Base-by-base conservation (phyloP, 345 rosid genomes). In the Jatropha curcas region DNA sequence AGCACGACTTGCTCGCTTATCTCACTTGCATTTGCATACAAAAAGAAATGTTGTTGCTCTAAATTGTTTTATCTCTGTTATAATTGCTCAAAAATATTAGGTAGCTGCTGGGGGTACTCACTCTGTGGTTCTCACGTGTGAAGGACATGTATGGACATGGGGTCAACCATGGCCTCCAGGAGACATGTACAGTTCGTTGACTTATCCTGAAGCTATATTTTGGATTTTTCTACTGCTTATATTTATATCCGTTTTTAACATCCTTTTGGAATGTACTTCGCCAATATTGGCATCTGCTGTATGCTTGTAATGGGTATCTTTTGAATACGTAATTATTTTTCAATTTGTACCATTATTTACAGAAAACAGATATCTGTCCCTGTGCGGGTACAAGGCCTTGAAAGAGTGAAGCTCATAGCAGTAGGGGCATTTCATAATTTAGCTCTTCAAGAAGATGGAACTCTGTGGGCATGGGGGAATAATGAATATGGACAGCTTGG, bases 121-220 rank as follows among this genome's bases (percentile, higher is more conserved):
- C 73, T 96, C 99, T 33, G 97, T 93, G 50, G 99, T 96, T 82
- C 91, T 96, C 68, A 96, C 99, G 9, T 79, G 79, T 14, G 97
- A 96, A 59, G 98, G 99, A 22, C 81, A 85, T 68, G 99, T 96
- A 19, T 96, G 99, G 99, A 88, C 92, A 67, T 96, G 98, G 99
- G 99, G 99, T 82, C 99, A 93, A 69, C 99, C 99, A 33, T 96
- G 99, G 99, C 99, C 99, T 80, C 99, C 99, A 12, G 98, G 98
- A 58, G 99, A 96, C 95, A 96, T 93, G 99, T 96, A 88, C 51
- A 34, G 64, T 71, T 60, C 45, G 55, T 60, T 37, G 31, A 19
- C 73, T 66, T 56, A 27, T 41, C 55, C 24, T 59, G 60, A 60
- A 57, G 20, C 55, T 48, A 56, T 30, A 27, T 17, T 65, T 71